phyloP scores from a whole-genome alignment of 176 grass and related monocot species.

The Musa troglodytarum region DNA sequence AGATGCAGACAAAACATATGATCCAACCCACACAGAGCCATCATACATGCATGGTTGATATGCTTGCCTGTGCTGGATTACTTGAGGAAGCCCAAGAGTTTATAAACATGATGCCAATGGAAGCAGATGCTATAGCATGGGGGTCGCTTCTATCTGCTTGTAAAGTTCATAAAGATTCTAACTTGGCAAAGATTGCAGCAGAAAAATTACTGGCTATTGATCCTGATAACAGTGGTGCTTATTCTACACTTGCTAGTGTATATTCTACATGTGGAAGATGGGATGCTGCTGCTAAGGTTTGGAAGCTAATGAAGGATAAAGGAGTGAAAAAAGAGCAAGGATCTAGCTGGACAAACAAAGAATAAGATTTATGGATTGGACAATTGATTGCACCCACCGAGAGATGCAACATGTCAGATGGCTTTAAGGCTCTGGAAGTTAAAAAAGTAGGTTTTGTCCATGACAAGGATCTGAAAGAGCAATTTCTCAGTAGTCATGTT shows the following conservation, averaged over 20 bases:
- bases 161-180: constrained; percentile 49
- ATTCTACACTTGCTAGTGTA: constrained; percentile 66
- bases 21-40: constrained; percentile 58
- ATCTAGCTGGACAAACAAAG: constrained; percentile 48
- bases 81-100: constrained; percentile 65
- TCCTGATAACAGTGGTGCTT: constrained; percentile 56
- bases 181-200: constrained; percentile 52
- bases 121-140: constrained; percentile 55
- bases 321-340: constrained; percentile 73
- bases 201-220: constrained; percentile 53
- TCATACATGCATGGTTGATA: constrained; percentile 80
- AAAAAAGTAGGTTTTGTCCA: too few relatives aligned
- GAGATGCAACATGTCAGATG: constrained; percentile 33
- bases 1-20: constrained; percentile 53
- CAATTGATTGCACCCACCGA: constrained; percentile 38
- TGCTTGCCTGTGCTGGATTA: constrained; percentile 42
- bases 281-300: constrained; percentile 52
- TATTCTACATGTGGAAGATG: constrained; percentile 84
- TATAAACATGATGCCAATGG: constrained; percentile 50
- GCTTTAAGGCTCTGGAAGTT: constrained; percentile 33
- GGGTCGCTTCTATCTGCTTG: constrained; percentile 69
- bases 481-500: too few relatives aligned
- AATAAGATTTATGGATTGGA: constrained; percentile 44
- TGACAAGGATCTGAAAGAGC: too few relatives aligned
- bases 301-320: constrained; percentile 63